A percentile compares a stretch with the other conserved stretches of the same genome.
Conservation (phyloP, 169 alveolate species). For the Plasmodium billcollinsi region DNA sequence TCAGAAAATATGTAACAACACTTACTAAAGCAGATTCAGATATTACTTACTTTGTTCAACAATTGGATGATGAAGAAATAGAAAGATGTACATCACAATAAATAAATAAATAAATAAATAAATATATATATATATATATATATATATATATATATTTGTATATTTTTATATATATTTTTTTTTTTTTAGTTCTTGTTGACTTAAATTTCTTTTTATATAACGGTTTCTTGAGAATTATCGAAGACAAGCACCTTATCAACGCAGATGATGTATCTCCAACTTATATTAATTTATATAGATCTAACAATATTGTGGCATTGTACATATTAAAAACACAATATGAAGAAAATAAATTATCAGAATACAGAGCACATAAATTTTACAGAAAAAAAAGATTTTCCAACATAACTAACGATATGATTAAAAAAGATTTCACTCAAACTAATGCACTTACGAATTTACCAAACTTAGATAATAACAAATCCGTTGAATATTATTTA, state of each 20-base stretch:
- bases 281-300: constrained; percentile 34
- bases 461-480: background rate
- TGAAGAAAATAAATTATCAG: constrained; percentile 14
- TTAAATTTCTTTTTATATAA: constrained; percentile 39
- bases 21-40: constrained; percentile 24
- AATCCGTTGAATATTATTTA: background rate
- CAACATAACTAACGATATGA: background rate
- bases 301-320: constrained; percentile 38
- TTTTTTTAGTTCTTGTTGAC: constrained; percentile 21
- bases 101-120: background rate
- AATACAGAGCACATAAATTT: constrained; percentile 6
- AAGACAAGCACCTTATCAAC: constrained; percentile 24
- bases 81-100: constrained; percentile 35
- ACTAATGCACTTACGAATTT: background rate
- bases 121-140: background rate
- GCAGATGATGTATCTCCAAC: constrained; percentile 19
- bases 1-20: constrained; percentile 12
- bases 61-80: constrained; percentile 32
- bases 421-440: background rate
- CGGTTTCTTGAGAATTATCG: constrained; percentile 30
- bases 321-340: constrained; percentile 22
- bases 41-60: constrained; percentile 12
- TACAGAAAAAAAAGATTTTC: background rate
- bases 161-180: background rate
- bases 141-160: background rate